A percentile compares a stretch with the other conserved stretches of the same genome.
These are phyloP conservation scores for Gossypium gossypioides DNA, from an alignment of 441 rosid genomes.

Conservation along the genomic window DNA sequence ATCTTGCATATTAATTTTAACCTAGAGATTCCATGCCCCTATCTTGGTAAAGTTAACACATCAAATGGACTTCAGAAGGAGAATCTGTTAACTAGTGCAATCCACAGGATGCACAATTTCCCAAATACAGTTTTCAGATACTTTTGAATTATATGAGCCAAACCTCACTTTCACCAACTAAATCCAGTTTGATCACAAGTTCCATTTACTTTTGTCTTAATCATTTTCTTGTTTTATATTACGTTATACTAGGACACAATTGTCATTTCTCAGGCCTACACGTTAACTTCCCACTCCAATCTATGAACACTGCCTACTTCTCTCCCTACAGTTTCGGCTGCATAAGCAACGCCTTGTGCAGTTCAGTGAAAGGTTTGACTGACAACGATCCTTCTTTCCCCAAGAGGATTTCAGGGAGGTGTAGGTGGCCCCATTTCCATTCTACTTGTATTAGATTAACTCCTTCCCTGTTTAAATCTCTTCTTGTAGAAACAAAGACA, in stretches of 20 bases:
- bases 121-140: not conserved
- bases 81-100: not conserved
- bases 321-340: not conserved
- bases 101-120: not conserved
- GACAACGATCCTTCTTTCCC: no score
- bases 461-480: no score
- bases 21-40: not conserved
- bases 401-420: no score
- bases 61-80: not conserved
- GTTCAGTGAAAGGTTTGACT: not conserved
- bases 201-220: not conserved
- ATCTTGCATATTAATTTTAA: not conserved
- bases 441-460: no score
- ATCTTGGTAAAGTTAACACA: no score
- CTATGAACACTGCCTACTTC: not conserved
- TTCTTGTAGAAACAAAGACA: no score
- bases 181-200: not conserved
- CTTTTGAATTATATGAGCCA: not conserved
- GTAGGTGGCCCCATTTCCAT: no score
- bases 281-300: not conserved
- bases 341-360: not conserved
- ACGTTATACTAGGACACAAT: not conserved
- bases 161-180: not conserved
- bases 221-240: not conserved
- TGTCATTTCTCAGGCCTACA: not conserved